Conservation (phyloP, 768 basidiomycete genomes). For the Termitomyces sp. region DNA sequence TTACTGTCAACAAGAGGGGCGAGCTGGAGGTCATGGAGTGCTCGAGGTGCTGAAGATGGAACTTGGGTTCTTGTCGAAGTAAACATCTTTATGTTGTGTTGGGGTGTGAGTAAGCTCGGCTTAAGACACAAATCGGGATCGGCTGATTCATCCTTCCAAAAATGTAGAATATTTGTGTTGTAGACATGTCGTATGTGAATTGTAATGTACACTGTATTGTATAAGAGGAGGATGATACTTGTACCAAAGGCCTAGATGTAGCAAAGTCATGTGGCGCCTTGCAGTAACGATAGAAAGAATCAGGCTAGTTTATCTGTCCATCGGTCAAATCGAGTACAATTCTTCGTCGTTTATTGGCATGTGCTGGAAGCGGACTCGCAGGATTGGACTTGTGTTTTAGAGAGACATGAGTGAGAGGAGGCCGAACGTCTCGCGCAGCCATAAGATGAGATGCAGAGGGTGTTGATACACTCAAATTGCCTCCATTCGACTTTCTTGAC, state of each 20-base stretch:
- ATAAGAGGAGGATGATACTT: not conserved
- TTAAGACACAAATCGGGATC: not conserved
- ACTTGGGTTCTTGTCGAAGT: not conserved
- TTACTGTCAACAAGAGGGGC: constrained; percentile 24
- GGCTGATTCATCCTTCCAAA: constrained; percentile 2
- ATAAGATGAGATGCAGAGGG: not conserved
- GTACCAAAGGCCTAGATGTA: not conserved
- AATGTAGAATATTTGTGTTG: not conserved
- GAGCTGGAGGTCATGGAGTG: constrained; percentile 12
- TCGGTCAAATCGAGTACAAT: not conserved
- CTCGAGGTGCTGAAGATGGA: not conserved
- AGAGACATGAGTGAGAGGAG: not conserved
- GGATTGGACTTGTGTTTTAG: constrained; percentile 6
- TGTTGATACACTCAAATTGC: not conserved
- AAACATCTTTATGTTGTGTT: not conserved
- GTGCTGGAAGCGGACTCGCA: constrained; percentile 6
- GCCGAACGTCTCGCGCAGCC: not conserved
- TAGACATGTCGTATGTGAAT: not conserved
- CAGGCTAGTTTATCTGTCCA: not conserved
- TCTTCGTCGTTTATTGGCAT: constrained; percentile 6
- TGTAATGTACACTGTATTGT: not conserved
- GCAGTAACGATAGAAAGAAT: not conserved
- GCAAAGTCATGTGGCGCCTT: not conserved
- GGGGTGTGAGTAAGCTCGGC: constrained; percentile 2
- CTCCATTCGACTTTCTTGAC: not conserved